These are phyloP conservation scores for Aspergillus aculeatus DNA, from an alignment of 2,329 filamentous ascomycete genomes.

Conservation along the genomic window DNA sequence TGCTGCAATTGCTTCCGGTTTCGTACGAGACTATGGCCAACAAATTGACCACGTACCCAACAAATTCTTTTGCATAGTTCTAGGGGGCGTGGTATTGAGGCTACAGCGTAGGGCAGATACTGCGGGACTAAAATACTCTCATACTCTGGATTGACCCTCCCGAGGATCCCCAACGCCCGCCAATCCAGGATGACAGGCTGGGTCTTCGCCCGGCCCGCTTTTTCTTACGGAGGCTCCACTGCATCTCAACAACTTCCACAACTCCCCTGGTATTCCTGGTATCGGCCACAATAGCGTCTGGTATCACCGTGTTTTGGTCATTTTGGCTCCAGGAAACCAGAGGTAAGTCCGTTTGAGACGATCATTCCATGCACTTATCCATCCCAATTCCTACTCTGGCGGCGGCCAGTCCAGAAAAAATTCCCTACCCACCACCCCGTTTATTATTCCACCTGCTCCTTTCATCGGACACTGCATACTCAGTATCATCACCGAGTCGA, in stretches of 20 bases:
- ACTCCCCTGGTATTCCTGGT: conserved; percentile 8
- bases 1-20: background rate
- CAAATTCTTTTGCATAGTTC: conserved; percentile 9
- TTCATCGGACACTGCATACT: conserved; percentile 1
- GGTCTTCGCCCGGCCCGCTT: conserved; percentile 9
- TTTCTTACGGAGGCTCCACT: conserved; percentile 10
- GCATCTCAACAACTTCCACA: conserved; percentile 17
- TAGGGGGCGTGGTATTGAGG: conserved; percentile 22
- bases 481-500: conserved; percentile 1
- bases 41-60: conserved; percentile 16
- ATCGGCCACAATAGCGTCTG: conserved; percentile 10
- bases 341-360: background rate
- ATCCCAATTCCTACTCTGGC: background rate
- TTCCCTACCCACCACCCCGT: background rate
- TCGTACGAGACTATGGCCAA: background rate
- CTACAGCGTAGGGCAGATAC: conserved; percentile 29
- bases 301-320: conserved; percentile 5
- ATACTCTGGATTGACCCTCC: background rate
- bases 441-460: background rate
- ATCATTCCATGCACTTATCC: conserved; percentile 2
- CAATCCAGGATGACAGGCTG: conserved; percentile 14
- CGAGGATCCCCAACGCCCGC: conserved; percentile 19
- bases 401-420: conserved; percentile 5
- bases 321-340: background rate
- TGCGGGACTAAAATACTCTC: conserved; percentile 20